phyloP scores from a whole-genome alignment of 495 filamentous ascomycete species.

The Aspergillus heteromorphus region DNA sequence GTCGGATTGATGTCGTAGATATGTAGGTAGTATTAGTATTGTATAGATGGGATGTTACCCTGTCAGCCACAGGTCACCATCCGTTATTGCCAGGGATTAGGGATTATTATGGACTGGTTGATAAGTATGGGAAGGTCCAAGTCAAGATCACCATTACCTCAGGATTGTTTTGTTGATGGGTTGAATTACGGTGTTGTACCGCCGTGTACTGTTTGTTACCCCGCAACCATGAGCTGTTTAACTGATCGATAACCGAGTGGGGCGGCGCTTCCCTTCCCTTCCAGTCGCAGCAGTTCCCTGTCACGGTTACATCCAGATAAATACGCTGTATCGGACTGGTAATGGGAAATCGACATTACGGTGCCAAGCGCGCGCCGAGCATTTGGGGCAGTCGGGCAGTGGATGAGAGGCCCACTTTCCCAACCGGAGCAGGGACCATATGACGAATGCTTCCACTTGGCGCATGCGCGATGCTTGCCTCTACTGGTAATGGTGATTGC shows the following conservation, averaged over 20 bases:
- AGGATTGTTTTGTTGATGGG: too few relatives aligned
- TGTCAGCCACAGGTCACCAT: not conserved
- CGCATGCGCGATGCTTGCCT: not conserved
- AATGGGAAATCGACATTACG: too few relatives aligned
- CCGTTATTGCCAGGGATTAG: not conserved
- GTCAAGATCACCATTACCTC: too few relatives aligned
- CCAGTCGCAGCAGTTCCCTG: too few relatives aligned
- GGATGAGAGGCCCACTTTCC: not conserved
- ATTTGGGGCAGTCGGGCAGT: not conserved
- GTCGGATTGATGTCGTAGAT: too few relatives aligned
- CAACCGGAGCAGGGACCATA: not conserved
- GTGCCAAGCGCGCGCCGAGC: not conserved
- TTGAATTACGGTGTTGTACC: too few relatives aligned
- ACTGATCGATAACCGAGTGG: not conserved
- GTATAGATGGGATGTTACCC: conserved; percentile 6
- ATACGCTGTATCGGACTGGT: not conserved
- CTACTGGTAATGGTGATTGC: too few relatives aligned
- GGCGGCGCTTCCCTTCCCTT: not conserved
- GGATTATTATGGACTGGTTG: not conserved
- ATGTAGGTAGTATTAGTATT: too few relatives aligned
- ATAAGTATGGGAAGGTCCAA: not conserved
- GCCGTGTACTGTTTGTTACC: not conserved
- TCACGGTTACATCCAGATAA: not conserved
- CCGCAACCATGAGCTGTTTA: too few relatives aligned
- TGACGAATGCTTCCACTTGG: not conserved